Evolutionary conservation across 108 stramenopile species (phyloP), one percentile per base, ranked within the genome.

Genomic region (Aureococcus anophagefferens): DNA sequence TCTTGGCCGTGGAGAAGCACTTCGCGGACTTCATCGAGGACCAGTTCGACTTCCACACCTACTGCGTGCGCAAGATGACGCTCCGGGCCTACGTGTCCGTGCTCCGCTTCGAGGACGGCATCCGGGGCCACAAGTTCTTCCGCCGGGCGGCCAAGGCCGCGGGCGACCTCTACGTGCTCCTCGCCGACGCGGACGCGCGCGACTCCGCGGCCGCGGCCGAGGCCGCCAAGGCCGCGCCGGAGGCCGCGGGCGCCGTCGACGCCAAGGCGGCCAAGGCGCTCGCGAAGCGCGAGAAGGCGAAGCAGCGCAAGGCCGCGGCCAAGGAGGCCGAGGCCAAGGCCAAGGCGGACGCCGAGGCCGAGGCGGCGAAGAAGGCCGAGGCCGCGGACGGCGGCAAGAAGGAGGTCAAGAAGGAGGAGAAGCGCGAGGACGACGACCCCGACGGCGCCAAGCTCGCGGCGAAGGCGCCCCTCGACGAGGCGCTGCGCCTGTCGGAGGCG

Each of bases 21-120:
- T 99, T 96, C 74, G 88, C 90, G 51, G 96, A 95, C 77, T 92
- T 93, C 51, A 86, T 91, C 65, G 96, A 97, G 70, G 98, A 99
- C 85, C 95, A 97, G 77, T 95, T 99, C 70, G 98, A 99, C 83
- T 97, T 99, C 76, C 98, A 99, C 86, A 80, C 83, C 45, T 99
- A 97, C 75, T 97, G 96, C 77, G 74, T 97, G 72, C 91, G 96
- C 63, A 97, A 96, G 85, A 90, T 90, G 30, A 99, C 96, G 11
- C 80, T 99, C 33, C 87, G 96, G 59, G 83, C 96, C 0, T 99
- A 99, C 79, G 84, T 93, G 33, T 89, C 87, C 62, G 79, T 93
- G 37, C 81, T 98, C 30, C 78, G 86, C 65, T 88, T 89, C 68
- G 96, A 94, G 77, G 95, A 95, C 71, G 77, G 82, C 63, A 66